Evolutionary conservation across 108 stramenopile genomes (phyloP), one percentile per base, ranked within the genome.

Genomic region (Cyclotella kingstonii): DNA sequence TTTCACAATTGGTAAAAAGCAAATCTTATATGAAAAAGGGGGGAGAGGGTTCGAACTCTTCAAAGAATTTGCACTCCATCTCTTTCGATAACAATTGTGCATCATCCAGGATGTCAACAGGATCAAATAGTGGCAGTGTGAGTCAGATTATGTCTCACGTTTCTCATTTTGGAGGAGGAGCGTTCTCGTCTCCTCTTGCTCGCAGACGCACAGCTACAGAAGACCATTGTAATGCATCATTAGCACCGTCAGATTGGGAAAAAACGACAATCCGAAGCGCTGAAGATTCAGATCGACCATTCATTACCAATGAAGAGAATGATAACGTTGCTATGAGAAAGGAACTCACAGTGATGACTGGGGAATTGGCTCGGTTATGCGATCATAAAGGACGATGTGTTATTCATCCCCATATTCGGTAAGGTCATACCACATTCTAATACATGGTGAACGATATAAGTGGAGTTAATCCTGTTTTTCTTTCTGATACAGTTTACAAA

Each of bases 331-430:
- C 40, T 1, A 47, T 66, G 54, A 34, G 65, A 36, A 55, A 11
- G n/a, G 42, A 61, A 38, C 48, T 59, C 43, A 42, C 45, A 14
- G 27, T 47, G 22, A 17, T 49, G 12, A 40, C 36, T 55, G 60
- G 53, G 17, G 53, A 70, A 42, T 57, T 63, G 22, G 53, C 71
- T 5, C 56, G 62, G n/a, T 25, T 64, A 18, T 73, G 71, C 29
- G 71, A 73, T 22, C 49, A 48, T 11, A 63, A 58, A 34, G 71
- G 71, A 27, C 31, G 63, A 15, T 73, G 71, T 25, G 28, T 58
- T 2, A 52, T 64, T 14, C 71, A 73, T 45, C 63, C 71, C 3
- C 71, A 73, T 41, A 73, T 73, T 43, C 71, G 71, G 58, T 57
- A 26, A 41, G 41, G 19, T 25, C 3, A 8, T 10, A 10, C 11